These are phyloP conservation scores for Yamadazyma philogaea DNA, from an alignment of 805 yeast genomes.

Conservation along the genomic window DNA sequence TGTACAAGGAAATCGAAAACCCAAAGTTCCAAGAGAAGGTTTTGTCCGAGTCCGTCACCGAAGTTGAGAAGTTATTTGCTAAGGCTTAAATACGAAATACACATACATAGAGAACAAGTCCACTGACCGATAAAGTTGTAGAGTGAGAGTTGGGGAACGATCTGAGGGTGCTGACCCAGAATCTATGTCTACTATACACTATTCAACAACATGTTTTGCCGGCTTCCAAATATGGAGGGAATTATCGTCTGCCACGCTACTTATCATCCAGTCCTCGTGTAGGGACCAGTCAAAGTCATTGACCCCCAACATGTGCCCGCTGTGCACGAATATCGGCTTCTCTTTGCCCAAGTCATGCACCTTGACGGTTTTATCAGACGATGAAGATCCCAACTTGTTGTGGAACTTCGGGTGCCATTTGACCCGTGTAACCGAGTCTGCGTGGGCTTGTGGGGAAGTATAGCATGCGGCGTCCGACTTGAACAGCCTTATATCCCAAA, in stretches of 20 bases:
- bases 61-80: constrained; percentile 81
- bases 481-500: constrained; percentile 63
- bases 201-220: constrained; percentile 18
- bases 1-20: constrained; percentile 76
- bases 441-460: constrained; percentile 25
- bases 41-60: constrained; percentile 86
- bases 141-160: too few relatives aligned
- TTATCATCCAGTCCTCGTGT: constrained; percentile 64
- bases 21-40: constrained; percentile 92
- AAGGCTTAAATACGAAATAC: constrained; percentile 20
- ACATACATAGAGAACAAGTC: not conserved
- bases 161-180: too few relatives aligned
- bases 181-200: constrained; percentile 10
- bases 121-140: too few relatives aligned
- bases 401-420: constrained; percentile 67
- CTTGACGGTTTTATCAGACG: constrained; percentile 61
- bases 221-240: constrained; percentile 88
- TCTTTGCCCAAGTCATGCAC: constrained; percentile 50
- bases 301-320: constrained; percentile 85
- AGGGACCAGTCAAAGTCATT: constrained; percentile 83
- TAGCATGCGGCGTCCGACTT: not conserved
- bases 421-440: constrained; percentile 57
- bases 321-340: constrained; percentile 57
- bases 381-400: constrained; percentile 59
- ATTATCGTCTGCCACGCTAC: constrained; percentile 82